These are phyloP conservation scores for Paracoccidioides lutzii DNA, from an alignment of 2,329 filamentous ascomycete species.

Conservation along the genomic window DNA sequence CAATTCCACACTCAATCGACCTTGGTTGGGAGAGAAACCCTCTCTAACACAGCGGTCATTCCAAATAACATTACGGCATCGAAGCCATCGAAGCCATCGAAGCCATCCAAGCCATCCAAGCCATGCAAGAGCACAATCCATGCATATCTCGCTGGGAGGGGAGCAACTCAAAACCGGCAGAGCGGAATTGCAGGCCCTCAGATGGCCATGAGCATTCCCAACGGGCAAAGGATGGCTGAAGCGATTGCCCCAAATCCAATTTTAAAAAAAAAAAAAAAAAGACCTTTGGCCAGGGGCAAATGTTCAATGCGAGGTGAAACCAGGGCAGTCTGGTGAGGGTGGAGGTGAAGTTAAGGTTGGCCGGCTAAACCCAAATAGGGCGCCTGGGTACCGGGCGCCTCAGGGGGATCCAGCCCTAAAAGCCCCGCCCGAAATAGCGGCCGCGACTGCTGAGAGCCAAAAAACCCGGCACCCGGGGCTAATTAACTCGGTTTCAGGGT, in stretches of 20 bases:
- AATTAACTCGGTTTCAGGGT: background rate
- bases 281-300: background rate
- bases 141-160: background rate
- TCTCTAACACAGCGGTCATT: background rate
- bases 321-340: background rate
- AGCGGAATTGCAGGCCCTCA: background rate
- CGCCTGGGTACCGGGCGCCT: background rate
- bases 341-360: background rate
- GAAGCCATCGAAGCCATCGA: no score
- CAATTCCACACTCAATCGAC: no score
- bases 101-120: no score
- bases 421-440: background rate
- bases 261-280: no score
- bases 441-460: background rate
- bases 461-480: background rate
- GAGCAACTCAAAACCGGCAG: background rate
- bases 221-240: no score
- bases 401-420: background rate
- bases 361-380: background rate
- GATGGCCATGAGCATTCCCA: no score
- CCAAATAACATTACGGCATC: background rate
- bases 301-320: slow-evolving; percentile 5
- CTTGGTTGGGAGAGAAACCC: background rate
- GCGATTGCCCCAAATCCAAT: no score
- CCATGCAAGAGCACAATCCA: background rate